Conservation (phyloP, 768 basidiomycete species). For the Boletus vermiculosoides region DNA sequence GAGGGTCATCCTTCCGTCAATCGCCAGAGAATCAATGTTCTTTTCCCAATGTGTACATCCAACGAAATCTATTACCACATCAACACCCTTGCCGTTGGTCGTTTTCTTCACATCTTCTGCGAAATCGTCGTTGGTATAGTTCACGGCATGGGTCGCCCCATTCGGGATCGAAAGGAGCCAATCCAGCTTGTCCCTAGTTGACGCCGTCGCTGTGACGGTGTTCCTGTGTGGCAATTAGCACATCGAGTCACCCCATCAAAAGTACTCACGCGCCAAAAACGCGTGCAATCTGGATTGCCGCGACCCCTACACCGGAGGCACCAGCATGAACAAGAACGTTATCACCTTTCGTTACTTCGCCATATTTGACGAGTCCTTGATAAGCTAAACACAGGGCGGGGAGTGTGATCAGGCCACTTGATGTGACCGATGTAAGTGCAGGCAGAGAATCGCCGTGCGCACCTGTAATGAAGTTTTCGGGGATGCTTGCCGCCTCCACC, state of each 20-base stretch:
- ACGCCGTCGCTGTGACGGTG: slow-evolving; percentile 82
- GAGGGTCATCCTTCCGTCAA: slow-evolving; percentile 75
- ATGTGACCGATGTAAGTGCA: slow-evolving; percentile 1
- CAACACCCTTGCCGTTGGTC: slow-evolving; percentile 69
- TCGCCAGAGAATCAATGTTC: slow-evolving; percentile 67
- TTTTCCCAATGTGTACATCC: slow-evolving; percentile 71
- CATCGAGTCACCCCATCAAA: not conserved
- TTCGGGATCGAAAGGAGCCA: slow-evolving; percentile 66
- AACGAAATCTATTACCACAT: slow-evolving; percentile 85
- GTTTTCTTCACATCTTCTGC: slow-evolving; percentile 65
- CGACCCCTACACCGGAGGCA: slow-evolving; percentile 86
- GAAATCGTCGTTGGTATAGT: slow-evolving; percentile 86
- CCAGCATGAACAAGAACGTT: slow-evolving; percentile 88
- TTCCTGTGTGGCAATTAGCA: slow-evolving; percentile 39
- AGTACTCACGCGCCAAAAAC: slow-evolving; percentile 64
- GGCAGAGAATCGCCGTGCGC: slow-evolving; percentile 19
- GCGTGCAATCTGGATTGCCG: slow-evolving; percentile 85
- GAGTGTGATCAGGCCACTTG: slow-evolving; percentile 5
- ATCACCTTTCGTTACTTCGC: slow-evolving; percentile 65
- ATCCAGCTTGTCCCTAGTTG: slow-evolving; percentile 77
- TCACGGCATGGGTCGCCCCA: slow-evolving; percentile 73
- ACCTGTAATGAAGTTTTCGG: slow-evolving; percentile 90
- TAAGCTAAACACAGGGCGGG: slow-evolving; percentile 41
- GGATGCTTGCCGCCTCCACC: slow-evolving; percentile 83
- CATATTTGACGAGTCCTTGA: slow-evolving; percentile 65